phyloP scores from a whole-genome alignment of 345 rosid species.

The Populus pruinosa region DNA sequence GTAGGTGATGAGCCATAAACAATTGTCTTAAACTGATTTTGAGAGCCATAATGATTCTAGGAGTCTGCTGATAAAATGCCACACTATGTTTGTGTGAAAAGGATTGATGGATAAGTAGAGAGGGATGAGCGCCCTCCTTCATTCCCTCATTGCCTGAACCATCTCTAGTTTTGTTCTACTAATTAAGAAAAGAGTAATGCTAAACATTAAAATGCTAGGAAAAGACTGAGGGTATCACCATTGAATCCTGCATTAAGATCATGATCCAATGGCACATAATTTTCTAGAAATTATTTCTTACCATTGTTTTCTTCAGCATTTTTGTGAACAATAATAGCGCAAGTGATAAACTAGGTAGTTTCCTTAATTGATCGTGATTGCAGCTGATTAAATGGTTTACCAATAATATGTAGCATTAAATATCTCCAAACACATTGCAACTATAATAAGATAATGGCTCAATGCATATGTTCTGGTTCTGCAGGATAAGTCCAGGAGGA shows the following conservation, averaged over 20 bases:
- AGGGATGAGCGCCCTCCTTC: not conserved
- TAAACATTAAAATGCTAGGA: not conserved
- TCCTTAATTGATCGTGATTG: not conserved
- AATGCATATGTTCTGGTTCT: not conserved
- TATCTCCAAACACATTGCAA: not conserved
- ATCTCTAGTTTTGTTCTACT: not conserved
- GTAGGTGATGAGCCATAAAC: constrained; percentile 27
- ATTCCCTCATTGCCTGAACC: not conserved
- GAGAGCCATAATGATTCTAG: not conserved
- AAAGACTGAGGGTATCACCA: not conserved
- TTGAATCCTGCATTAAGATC: not conserved
- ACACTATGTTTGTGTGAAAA: not conserved
- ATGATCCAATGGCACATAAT: not conserved
- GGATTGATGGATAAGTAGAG: not conserved
- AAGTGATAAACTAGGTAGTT: not conserved
- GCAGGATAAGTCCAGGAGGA: constrained; percentile 64
- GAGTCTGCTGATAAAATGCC: not conserved
- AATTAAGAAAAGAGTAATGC: not conserved
- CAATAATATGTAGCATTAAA: not conserved
- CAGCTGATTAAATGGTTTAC: not conserved
- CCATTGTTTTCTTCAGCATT: not conserved
- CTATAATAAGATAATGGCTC: not conserved
- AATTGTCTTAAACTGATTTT: not conserved
- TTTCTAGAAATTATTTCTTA: not conserved
- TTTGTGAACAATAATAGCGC: not conserved